Percentiles rank a stretch among this genome's conserved stretches.
These are phyloP conservation scores for Chimonanthus salicifolius DNA, from an alignment of 164 flowering plant genomes.

Conservation along the genomic window DNA sequence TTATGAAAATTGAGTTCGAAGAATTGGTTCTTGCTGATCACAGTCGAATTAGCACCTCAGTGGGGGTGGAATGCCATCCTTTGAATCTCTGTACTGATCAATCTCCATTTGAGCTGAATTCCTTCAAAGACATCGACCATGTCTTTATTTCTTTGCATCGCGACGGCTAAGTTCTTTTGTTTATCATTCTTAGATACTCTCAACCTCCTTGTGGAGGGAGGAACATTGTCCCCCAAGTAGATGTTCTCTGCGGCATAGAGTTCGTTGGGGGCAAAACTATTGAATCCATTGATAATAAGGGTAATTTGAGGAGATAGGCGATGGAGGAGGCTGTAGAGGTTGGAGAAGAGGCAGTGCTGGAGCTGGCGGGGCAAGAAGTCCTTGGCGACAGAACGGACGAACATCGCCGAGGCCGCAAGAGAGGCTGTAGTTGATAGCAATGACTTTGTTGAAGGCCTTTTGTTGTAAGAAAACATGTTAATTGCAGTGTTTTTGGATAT, in stretches of 20 bases:
- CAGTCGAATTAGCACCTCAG: background rate
- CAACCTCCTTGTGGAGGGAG: constrained; percentile 2
- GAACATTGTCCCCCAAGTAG: constrained; percentile 14
- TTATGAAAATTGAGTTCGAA: constrained; percentile 37
- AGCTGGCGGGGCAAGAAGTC: constrained; percentile 41
- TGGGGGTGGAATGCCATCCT: background rate
- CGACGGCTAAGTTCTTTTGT: constrained; percentile 4
- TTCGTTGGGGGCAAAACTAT: constrained; percentile 15
- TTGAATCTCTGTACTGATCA: background rate
- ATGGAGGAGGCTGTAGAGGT: constrained; percentile 18
- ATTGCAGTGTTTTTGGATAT: too few species aligned
- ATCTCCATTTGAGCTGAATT: constrained; percentile 12
- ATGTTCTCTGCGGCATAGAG: constrained; percentile 21
- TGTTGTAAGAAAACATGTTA: too few species aligned
- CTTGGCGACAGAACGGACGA: constrained; percentile 29
- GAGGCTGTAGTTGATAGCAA: constrained; percentile 40
- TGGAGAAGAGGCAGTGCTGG: constrained; percentile 22
- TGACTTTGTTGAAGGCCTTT: constrained; percentile 24
- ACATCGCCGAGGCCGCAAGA: constrained; percentile 36
- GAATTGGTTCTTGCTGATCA: constrained; percentile 15
- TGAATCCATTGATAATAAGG: constrained; percentile 20
- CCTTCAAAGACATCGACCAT: constrained; percentile 15
- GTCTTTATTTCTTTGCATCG: constrained; percentile 14
- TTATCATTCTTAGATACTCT: constrained; percentile 4
- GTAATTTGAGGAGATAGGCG: constrained; percentile 35